phyloP scores from a whole-genome alignment of 306 rosid genomes.

The Sicyos baderoa region DNA sequence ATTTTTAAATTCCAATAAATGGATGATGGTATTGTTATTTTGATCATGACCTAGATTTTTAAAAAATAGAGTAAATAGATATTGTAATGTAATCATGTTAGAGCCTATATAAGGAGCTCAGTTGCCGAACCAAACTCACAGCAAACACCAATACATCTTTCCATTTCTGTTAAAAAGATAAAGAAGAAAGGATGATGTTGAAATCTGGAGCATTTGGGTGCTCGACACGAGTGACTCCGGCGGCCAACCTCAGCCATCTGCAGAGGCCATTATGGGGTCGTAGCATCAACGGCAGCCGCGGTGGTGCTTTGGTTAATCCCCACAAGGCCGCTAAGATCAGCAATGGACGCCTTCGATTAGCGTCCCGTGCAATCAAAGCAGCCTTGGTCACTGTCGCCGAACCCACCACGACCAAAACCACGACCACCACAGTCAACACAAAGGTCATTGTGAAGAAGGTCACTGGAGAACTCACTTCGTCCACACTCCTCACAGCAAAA shows the following conservation, averaged over 20 bases:
- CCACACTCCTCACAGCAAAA: too few species aligned
- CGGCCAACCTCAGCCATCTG: neutral
- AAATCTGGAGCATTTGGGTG: neutral
- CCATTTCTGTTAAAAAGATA: too few species aligned
- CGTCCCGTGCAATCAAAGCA: slow-evolving; percentile 5
- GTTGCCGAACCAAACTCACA: too few species aligned
- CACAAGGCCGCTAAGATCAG: neutral
- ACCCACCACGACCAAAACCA: neutral
- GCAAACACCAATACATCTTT: too few species aligned
- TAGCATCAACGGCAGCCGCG: neutral
- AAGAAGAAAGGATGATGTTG: too few species aligned
- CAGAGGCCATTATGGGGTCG: neutral
- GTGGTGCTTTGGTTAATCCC: neutral
- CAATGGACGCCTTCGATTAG: neutral
- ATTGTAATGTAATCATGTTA: neutral
- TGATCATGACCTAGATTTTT: too few species aligned
- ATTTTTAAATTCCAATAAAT: too few species aligned
- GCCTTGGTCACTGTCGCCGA: neutral
- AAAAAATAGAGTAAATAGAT: too few species aligned
- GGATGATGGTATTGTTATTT: too few species aligned
- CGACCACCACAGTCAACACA: neutral
- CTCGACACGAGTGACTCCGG: neutral
- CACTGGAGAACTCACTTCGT: neutral
- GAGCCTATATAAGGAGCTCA: neutral
- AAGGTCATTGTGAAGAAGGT: neutral